Evolutionary conservation across 129 eudicot genomes (phyloP).

Genomic region (Calendula officinalis): DNA sequence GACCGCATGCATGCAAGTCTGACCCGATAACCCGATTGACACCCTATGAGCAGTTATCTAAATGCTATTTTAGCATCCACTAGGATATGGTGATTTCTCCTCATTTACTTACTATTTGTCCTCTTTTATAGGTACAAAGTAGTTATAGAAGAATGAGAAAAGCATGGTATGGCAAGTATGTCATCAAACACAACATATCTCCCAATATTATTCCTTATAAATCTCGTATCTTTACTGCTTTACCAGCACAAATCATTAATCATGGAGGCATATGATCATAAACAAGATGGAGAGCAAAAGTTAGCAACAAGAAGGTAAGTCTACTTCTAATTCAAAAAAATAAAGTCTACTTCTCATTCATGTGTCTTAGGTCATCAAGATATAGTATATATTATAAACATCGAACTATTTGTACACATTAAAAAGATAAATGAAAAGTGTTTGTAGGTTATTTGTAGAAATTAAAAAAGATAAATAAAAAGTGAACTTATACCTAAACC

Average conservation of each 20-base stretch:
- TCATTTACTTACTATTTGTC: too few species aligned
- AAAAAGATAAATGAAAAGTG: not conserved
- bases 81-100: too few species aligned
- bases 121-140: conserved; percentile 26
- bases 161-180: conserved; percentile 11
- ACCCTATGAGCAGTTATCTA: too few species aligned
- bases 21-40: too few species aligned
- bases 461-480: not conserved
- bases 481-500: not conserved
- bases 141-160: conserved; percentile 25
- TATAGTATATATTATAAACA: not conserved
- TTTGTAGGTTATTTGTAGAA: not conserved
- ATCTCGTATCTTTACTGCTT: conserved; percentile 12
- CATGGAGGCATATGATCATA: conserved; percentile 28
- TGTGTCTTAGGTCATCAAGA: not conserved
- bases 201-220: conserved; percentile 2
- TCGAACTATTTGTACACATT: too few species aligned
- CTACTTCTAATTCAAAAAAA: not conserved
- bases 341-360: not conserved
- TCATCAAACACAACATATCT: conserved; percentile 16
- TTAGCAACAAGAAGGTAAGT: conserved; percentile 36
- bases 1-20: too few species aligned
- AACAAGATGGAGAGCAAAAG: conserved; percentile 18
- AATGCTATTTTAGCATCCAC: too few species aligned
- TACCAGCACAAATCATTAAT: conserved; percentile 11